Conservation (phyloP, 1,139 yeast species). For the Suhomyces panamericanus region DNA sequence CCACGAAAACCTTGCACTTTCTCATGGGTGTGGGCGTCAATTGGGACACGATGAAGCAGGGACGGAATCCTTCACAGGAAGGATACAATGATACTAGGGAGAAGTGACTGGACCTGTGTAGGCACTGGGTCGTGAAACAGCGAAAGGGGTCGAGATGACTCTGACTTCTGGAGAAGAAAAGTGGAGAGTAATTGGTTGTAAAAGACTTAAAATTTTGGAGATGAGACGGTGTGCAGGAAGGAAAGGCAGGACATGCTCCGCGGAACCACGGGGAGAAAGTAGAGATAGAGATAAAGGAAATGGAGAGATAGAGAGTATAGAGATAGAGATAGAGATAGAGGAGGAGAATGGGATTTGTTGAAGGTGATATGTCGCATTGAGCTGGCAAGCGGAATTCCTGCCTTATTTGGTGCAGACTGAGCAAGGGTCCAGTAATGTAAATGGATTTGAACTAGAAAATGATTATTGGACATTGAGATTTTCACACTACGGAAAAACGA, state of each 20-base stretch:
- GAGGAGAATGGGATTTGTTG: no score
- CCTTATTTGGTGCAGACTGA: neutral
- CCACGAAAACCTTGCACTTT: slow-evolving; percentile 95
- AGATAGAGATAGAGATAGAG: no score
- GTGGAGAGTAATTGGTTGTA: slow-evolving; percentile 1
- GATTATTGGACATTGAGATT: no score
- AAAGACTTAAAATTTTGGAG: slow-evolving; percentile 7
- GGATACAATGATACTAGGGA: neutral
- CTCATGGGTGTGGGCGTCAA: slow-evolving; percentile 55
- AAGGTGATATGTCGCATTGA: no score
- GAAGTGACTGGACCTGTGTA: neutral
- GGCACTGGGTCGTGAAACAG: neutral
- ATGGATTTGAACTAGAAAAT: no score
- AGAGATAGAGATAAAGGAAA: neutral
- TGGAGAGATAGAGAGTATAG: neutral
- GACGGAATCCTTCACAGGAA: no score
- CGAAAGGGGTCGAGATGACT: slow-evolving; percentile 5
- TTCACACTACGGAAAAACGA: no score
- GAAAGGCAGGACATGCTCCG: neutral
- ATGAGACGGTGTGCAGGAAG: slow-evolving; percentile 8
- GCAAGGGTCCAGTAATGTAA: no score
- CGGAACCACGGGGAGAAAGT: neutral
- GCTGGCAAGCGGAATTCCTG: neutral
- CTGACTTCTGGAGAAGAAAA: slow-evolving; percentile 9
- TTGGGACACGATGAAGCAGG: slow-evolving; percentile 10